Evolutionary conservation across 768 basidiomycete genomes (phyloP).

Genomic region (Crassisporium funariophilum): DNA sequence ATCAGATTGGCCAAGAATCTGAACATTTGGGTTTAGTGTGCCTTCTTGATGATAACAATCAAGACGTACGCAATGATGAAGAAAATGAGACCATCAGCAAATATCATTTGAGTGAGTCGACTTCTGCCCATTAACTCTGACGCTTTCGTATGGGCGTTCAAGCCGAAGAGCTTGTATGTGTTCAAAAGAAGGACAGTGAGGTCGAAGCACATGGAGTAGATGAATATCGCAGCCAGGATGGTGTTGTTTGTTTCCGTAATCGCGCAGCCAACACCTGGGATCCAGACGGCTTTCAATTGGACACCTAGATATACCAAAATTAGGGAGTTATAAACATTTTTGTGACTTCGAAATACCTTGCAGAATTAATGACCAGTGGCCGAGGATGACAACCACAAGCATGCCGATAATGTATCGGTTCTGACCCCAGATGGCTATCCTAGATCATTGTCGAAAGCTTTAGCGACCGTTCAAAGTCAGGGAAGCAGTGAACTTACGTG

Average conservation of each 20-base stretch:
- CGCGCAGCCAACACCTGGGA: conserved; percentile 46
- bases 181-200: conserved; percentile 60
- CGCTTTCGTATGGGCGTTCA: conserved; percentile 18
- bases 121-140: conserved; percentile 32
- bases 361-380: conserved; percentile 71
- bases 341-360: conserved; percentile 47
- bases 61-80: conserved; percentile 66
- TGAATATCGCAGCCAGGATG: conserved; percentile 68
- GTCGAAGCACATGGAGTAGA: conserved; percentile 79
- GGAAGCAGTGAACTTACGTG: conserved; percentile 41
- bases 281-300: conserved; percentile 59
- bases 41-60: too few relatives aligned
- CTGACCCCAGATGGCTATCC: conserved; percentile 68
- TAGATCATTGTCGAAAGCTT: conserved; percentile 1
- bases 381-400: conserved; percentile 58
- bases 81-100: conserved; percentile 71
- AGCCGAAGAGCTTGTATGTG: conserved; percentile 54
- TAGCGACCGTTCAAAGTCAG: neutral
- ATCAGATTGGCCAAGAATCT: conserved; percentile 48
- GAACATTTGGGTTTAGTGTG: too few relatives aligned
- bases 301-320: conserved; percentile 42
- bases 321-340: neutral
- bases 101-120: conserved; percentile 63
- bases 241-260: conserved; percentile 64
- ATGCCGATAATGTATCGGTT: conserved; percentile 51